Percentiles rank a stretch among this genome's conserved stretches.
These are phyloP conservation scores for Chimonanthus salicifolius DNA, from an alignment of 164 flowering plant species.

Conservation along the genomic window DNA sequence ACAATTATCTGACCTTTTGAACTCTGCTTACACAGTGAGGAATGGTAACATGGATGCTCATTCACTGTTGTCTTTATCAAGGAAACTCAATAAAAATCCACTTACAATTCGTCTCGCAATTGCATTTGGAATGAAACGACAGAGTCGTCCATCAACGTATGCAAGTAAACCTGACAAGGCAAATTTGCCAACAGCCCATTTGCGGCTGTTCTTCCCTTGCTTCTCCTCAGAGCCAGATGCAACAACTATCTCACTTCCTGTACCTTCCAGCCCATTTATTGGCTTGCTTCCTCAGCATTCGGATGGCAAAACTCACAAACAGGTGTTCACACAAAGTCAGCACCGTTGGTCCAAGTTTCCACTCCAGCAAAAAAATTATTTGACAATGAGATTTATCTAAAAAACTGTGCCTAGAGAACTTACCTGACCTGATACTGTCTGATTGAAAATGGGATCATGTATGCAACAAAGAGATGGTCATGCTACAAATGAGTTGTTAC, in stretches of 20 bases:
- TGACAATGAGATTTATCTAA: not conserved
- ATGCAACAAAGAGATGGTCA: no score
- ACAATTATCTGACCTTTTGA: not conserved
- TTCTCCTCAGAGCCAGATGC: slow-evolving; percentile 13
- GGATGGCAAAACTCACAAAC: slow-evolving; percentile 73
- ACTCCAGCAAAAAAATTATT: slow-evolving; percentile 22
- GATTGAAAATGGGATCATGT: no score
- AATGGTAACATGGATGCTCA: slow-evolving; percentile 3
- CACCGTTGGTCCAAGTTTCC: slow-evolving; percentile 83
- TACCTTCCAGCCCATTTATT: slow-evolving; percentile 18
- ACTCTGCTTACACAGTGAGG: no score
- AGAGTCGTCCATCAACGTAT: slow-evolving; percentile 86
- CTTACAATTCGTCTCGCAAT: slow-evolving; percentile 83
- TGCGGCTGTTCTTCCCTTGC: slow-evolving; percentile 26
- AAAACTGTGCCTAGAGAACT: no score
- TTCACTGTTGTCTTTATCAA: slow-evolving; percentile 45
- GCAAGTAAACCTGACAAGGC: slow-evolving; percentile 71
- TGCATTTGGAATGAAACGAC: slow-evolving; percentile 70
- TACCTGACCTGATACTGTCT: no score
- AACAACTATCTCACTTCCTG: slow-evolving; percentile 23
- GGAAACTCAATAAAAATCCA: slow-evolving; percentile 80
- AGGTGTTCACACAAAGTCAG: slow-evolving; percentile 82
- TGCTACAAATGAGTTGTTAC: no score
- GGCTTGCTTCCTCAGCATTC: slow-evolving; percentile 60
- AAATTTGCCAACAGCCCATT: slow-evolving; percentile 55